Base-by-base conservation (phyloP, 768 basidiomycete genomes). In the Podaxis rugospora region DNA sequence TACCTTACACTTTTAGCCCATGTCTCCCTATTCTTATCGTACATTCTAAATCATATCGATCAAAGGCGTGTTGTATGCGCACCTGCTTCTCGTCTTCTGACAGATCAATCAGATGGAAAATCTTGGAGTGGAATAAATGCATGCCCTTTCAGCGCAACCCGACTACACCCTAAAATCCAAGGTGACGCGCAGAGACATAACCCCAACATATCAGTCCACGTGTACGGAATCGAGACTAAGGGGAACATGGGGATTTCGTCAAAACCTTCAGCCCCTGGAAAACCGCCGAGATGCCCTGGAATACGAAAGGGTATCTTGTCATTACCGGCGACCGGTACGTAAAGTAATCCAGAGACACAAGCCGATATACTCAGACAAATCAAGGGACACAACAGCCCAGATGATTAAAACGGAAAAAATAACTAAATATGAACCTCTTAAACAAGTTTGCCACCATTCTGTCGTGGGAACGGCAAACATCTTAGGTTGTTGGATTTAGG, bases 1-100 rank as follows among this genome's bases (percentile, higher is more conserved):
- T 51, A 62, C 37, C 54, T 55, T 56, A 52, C 42, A 28, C 49
- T 47, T 51, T 62, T 55, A 58, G 52, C 51, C 37, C 49, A 55
- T 36, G 36, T 55, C 59, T 35, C 28, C 32, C 32, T 60, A 52
- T 53, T 64, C 42, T 49, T 55, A 60, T 61, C 51, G 53, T 62
- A 56, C 51, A 59, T 39, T 52, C 51, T 21, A 16, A 49, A 51
- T 37, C 16, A 9, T n/a, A 27, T 51, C 27, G 21, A 59, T 51
- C 11, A 28, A 50, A 9, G 49, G 39, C 18, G 6, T 52, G 23
- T 25, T 21, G 4, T 18, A 7, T 25, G 14, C 35, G 35, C 39
- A 27, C 25, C 40, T 27, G 32, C 10, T 21, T 55, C 54, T 23
- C 6, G 40, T 18, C 21, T 44, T 27, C n/a, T 55, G 39, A 23